Evolutionary conservation across 2,329 filamentous ascomycete species (phyloP).

Genomic region (Leptographium lundbergii): DNA sequence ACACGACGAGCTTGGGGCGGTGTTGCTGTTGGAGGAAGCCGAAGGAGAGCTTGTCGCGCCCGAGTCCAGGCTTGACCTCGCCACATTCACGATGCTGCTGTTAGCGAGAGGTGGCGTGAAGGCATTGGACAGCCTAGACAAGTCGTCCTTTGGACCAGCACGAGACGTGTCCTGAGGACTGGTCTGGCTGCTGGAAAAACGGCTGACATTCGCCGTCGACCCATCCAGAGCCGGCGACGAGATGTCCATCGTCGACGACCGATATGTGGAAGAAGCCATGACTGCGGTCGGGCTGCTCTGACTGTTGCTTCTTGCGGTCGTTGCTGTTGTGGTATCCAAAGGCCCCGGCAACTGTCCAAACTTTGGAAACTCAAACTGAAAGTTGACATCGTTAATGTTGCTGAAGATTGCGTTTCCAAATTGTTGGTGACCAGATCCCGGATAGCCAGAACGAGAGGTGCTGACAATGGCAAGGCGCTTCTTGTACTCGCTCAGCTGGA

Average conservation of each 20-base stretch:
- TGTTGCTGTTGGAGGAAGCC: conserved; percentile 47
- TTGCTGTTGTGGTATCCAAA: conserved; percentile 8
- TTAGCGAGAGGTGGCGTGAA: conserved; percentile 42
- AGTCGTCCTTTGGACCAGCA: conserved; percentile 30
- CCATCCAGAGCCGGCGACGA: conserved; percentile 6
- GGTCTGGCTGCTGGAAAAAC: conserved; percentile 17
- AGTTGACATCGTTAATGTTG: conserved; percentile 63
- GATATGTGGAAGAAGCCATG: neutral
- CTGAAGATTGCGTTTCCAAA: conserved; percentile 37
- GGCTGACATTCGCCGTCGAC: neutral
- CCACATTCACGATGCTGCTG: conserved; percentile 28
- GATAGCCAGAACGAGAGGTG: conserved; percentile 10
- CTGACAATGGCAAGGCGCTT: conserved; percentile 53
- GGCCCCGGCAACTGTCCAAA: conserved; percentile 61
- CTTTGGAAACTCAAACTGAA: conserved; percentile 91
- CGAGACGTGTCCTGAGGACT: conserved; percentile 23
- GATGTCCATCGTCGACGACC: neutral
- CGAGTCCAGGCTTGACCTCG: conserved; percentile 36
- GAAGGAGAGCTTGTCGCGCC: conserved; percentile 52
- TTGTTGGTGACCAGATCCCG: conserved; percentile 24
- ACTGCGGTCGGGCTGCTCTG: neutral
- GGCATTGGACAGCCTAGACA: conserved; percentile 42
- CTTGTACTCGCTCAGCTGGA: conserved; percentile 80
- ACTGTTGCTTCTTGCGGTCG: conserved; percentile 8
- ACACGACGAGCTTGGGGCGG: conserved; percentile 51